These are phyloP conservation scores for Jaltomata sinuosa DNA, from an alignment of 257 asterid species.

Conservation along the genomic window DNA sequence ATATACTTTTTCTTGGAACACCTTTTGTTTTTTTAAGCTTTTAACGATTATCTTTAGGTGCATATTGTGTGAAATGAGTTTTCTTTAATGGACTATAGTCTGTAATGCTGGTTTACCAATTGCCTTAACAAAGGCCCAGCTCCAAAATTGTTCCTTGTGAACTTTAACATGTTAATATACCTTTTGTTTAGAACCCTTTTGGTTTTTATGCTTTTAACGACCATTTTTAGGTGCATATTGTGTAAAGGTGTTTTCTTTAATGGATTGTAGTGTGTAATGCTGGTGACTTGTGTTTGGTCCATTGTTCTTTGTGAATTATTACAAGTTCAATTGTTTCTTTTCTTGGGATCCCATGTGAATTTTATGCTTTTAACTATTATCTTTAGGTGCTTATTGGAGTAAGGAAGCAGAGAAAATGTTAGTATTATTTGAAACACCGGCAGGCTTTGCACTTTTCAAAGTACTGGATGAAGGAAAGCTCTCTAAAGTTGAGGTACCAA, in stretches of 20 bases:
- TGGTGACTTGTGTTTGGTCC: neutral
- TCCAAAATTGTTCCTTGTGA: neutral
- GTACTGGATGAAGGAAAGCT: conserved; percentile 50
- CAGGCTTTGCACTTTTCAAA: conserved; percentile 52
- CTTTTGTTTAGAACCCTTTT: neutral
- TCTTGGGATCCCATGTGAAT: neutral
- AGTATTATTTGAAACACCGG: conserved; percentile 42
- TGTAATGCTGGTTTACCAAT: neutral
- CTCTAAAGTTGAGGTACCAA: conserved; percentile 42
- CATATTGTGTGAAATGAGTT: neutral
- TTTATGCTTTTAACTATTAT: neutral
- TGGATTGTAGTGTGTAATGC: neutral
- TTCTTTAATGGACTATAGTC: no score
- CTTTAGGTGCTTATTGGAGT: neutral
- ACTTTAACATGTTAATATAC: neutral
- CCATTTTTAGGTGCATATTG: neutral
- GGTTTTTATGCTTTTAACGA: neutral
- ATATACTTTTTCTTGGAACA: neutral
- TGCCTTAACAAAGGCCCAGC: neutral
- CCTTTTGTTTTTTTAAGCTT: neutral
- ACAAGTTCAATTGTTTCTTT: neutral
- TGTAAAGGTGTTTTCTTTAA: neutral
- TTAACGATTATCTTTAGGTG: neutral
- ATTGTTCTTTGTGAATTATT: neutral
- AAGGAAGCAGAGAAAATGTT: conserved; percentile 14